phyloP scores from a whole-genome alignment of 1,139 yeast species.

The Candida sp. region DNA sequence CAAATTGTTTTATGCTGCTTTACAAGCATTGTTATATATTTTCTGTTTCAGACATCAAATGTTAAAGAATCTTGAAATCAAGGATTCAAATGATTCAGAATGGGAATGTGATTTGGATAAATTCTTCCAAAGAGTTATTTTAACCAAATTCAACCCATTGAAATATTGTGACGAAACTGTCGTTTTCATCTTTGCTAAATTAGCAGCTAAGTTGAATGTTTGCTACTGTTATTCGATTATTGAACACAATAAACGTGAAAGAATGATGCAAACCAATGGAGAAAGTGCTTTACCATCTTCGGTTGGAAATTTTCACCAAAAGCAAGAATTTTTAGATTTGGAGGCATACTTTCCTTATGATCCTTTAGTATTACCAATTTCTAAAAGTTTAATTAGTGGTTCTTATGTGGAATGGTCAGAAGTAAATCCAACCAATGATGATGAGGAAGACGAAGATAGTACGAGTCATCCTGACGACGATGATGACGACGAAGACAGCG shows the following conservation, averaged over 20 bases:
- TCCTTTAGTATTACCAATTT: conserved; percentile 71
- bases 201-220: conserved; percentile 85
- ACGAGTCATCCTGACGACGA: conserved; percentile 19
- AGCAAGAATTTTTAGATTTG: conserved; percentile 80
- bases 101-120: conserved; percentile 89
- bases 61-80: conserved; percentile 25
- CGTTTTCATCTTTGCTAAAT: conserved; percentile 88
- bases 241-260: conserved; percentile 81
- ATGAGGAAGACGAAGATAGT: conserved; percentile 67
- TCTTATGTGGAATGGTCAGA: conserved; percentile 78
- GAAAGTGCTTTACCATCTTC: conserved; percentile 22
- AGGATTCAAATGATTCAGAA: conserved; percentile 22
- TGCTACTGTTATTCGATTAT: conserved; percentile 93
- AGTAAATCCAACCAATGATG: conserved; percentile 43
- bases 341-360: conserved; percentile 97
- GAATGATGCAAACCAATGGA: conserved; percentile 37
- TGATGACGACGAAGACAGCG: conserved; percentile 10
- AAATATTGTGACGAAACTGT: conserved; percentile 94
- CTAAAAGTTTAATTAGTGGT: conserved; percentile 49
- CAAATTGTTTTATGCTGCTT: conserved; percentile 86
- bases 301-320: conserved; percentile 42
- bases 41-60: conserved; percentile 81
- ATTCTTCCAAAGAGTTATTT: conserved; percentile 81
- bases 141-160: conserved; percentile 89
- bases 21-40: conserved; percentile 86